phyloP scores from a whole-genome alignment of 192 early-diverging fungal genomes.

The Podila verticillata region DNA sequence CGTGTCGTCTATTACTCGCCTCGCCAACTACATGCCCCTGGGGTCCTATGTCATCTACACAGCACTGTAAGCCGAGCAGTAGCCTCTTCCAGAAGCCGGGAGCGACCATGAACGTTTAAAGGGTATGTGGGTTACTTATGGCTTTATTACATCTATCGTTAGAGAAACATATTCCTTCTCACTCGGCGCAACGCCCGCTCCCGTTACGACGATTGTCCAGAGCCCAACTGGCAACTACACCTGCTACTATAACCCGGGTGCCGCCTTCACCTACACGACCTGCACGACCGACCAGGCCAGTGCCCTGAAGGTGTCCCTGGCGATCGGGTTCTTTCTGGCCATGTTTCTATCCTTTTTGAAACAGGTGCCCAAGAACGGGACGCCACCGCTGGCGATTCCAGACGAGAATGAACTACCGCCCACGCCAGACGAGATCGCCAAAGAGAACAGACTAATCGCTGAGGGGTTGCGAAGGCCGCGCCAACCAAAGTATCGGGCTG shows the following conservation, averaged over 20 bases:
- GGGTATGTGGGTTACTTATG: not conserved
- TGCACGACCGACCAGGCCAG: slow-evolving; percentile 29
- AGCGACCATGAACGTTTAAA: not conserved
- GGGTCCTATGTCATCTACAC: slow-evolving; percentile 53
- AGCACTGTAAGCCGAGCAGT: slow-evolving; percentile 19
- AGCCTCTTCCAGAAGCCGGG: not conserved
- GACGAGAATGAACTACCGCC: slow-evolving; percentile 9
- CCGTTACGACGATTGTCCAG: slow-evolving; percentile 31
- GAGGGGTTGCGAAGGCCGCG: not conserved
- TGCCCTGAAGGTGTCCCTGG: slow-evolving; percentile 22
- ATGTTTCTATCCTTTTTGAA: slow-evolving; percentile 44
- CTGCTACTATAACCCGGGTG: slow-evolving; percentile 23
- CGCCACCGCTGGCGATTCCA: slow-evolving; percentile 17
- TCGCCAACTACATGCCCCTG: slow-evolving; percentile 48
- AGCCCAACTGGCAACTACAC: slow-evolving; percentile 26
- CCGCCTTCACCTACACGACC: slow-evolving; percentile 14
- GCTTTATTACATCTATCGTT: not conserved
- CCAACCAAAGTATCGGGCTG: slow-evolving; percentile 15
- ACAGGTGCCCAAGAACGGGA: slow-evolving; percentile 27
- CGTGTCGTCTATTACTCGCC: slow-evolving; percentile 37
- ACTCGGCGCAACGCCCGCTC: slow-evolving; percentile 19
- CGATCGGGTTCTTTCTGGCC: slow-evolving; percentile 44
- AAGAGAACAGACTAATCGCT: not conserved
- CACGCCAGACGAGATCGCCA: not conserved
- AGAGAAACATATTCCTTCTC: slow-evolving; percentile 52